These are phyloP conservation scores for Diplodia sapinea DNA, from an alignment of 2,329 filamentous ascomycete genomes.

Conservation along the genomic window DNA sequence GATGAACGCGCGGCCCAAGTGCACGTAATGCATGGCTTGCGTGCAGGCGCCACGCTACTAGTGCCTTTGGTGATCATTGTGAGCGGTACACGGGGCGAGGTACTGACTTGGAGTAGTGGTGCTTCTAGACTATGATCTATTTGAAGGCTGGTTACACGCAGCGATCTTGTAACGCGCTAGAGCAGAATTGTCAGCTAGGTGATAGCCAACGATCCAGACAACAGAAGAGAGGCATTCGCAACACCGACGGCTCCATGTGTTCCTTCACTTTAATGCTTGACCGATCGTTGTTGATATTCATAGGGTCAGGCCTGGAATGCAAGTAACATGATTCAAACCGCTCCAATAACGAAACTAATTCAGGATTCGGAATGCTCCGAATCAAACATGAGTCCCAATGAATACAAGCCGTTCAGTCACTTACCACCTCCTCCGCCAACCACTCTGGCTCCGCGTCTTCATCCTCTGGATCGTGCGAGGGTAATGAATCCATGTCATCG, in stretches of 20 bases:
- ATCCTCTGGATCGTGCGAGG: constrained; percentile 68
- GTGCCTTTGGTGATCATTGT: neutral
- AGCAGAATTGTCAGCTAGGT: too few species aligned
- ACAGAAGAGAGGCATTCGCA: too few species aligned
- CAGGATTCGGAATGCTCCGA: neutral
- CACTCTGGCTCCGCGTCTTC: constrained; percentile 70
- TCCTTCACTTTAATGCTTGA: too few species aligned
- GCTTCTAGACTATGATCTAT: neutral
- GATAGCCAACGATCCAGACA: too few species aligned
- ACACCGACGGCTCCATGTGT: too few species aligned
- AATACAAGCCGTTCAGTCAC: constrained; percentile 11
- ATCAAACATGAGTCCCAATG: too few species aligned
- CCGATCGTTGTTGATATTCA: too few species aligned
- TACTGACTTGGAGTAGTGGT: neutral
- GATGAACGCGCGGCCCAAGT: neutral
- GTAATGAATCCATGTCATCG: constrained; percentile 52
- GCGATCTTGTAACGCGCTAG: too few species aligned
- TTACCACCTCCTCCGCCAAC: constrained; percentile 64
- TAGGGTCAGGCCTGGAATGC: too few species aligned
- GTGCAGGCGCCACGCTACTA: neutral
- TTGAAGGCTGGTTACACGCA: neutral
- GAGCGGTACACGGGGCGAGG: neutral
- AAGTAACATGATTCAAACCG: too few species aligned
- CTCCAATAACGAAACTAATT: neutral
- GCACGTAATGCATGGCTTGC: neutral